Evolutionary conservation across 2,329 filamentous ascomycete genomes (phyloP), one percentile per base, ranked within the genome.

Genomic region (Coniella lustricola): DNA sequence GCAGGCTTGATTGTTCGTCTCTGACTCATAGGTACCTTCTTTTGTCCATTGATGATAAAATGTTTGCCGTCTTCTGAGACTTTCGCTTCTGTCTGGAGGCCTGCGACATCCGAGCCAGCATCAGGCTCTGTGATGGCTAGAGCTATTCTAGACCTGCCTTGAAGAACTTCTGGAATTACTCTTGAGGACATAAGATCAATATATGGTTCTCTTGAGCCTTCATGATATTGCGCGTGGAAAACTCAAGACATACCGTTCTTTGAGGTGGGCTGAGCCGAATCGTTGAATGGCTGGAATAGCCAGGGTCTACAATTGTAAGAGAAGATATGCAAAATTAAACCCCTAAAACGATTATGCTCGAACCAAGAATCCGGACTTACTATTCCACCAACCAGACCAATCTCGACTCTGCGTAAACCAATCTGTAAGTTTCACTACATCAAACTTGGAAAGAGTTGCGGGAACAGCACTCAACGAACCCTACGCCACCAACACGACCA

Each of bases 1-100:
- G 0, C 3, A 10, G 14, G 21, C 20, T 14, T 14, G 5, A n/a
- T 5, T 9, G 8, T 21, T 18, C 13, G 2, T 3, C 4, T 13
- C 22, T 7, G 10, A 32, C 13, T 10, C 5, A 14, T 17, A 40
- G 21, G 8, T 34, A 41, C 54, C 49, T 68, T 81, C 65, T 84
- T 83, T 38, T 73, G 72, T 1, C 79, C 79, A 48, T 81, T 81
- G 7, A 82, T 75, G 38, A 81, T 59, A 54, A 81, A 83, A 1
- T 62, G 40, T 9, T 39, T 29, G 7, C 54, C 52, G 16, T 55
- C 51, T 14, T 40, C 22, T 2, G 50, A 49, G 18, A 52, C 14
- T 12, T 43, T 40, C 9, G 55, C 54, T 17, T 54, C 52, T 4
- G 54, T 54, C 25, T 50, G 35, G 9, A 57, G 43, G 31, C 50